Evolutionary conservation across 371 early-diverging fungal species (phyloP).

Genomic region (Mucor racemosus): DNA sequence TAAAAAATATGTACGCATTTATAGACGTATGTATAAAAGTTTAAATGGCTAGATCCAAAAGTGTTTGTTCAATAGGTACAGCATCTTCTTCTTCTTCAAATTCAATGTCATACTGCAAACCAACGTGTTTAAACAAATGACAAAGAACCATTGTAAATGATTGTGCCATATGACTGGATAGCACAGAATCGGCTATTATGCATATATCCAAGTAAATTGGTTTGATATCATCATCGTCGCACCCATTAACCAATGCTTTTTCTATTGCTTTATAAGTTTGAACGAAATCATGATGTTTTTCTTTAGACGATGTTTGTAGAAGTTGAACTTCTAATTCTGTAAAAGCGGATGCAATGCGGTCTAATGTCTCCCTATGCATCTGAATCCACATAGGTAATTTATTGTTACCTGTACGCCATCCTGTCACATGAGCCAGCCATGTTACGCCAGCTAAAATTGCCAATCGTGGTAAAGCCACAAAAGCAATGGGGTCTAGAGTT

Average conservation of each 20-base stretch:
- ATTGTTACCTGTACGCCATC: constrained; percentile 18
- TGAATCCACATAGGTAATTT: constrained; percentile 20
- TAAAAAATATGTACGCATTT: no score
- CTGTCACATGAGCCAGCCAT: constrained; percentile 29
- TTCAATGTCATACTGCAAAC: constrained; percentile 15
- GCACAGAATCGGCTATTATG: constrained; percentile 20
- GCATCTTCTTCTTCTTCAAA: constrained; percentile 25
- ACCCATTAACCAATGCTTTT: constrained; percentile 13
- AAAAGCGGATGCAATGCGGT: neutral
- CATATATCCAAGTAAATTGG: constrained; percentile 23
- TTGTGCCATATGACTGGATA: constrained; percentile 21
- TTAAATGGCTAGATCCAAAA: constrained; percentile 22
- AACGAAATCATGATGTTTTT: constrained; percentile 22
- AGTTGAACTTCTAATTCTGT: constrained; percentile 1
- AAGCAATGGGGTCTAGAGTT: constrained; percentile 27
- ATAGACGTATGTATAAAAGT: no score
- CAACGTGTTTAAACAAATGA: constrained; percentile 23
- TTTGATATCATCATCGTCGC: constrained; percentile 4
- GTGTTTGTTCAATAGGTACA: constrained; percentile 16
- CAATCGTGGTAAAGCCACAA: constrained; percentile 36
- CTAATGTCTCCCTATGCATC: neutral
- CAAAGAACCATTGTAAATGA: constrained; percentile 18
- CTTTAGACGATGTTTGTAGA: constrained; percentile 10
- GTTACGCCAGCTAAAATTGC: constrained; percentile 36
- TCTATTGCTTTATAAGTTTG: constrained; percentile 14